These are phyloP conservation scores for Lathyrus aphaca DNA, from an alignment of 306 rosid genomes.

Conservation along the genomic window DNA sequence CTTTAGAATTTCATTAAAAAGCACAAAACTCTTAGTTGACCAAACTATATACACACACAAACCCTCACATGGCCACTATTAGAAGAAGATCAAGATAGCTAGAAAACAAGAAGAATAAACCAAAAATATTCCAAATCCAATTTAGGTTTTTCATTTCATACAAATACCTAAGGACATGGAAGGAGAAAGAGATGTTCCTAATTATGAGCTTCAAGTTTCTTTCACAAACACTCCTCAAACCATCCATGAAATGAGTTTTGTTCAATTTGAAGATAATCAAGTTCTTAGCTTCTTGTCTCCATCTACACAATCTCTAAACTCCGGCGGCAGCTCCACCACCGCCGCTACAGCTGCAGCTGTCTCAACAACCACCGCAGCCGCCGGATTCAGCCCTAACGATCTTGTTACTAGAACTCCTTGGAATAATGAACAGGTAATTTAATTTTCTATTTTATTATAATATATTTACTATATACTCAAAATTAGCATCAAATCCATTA, in stretches of 20 bases:
- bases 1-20: conserved; percentile 46
- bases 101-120: conserved; percentile 8
- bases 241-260: conserved; percentile 74
- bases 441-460: background rate
- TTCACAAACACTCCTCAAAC: conserved; percentile 60
- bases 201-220: conserved; percentile 68
- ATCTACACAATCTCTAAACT: conserved; percentile 38
- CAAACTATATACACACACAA: conserved; percentile 39
- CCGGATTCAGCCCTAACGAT: conserved; percentile 56
- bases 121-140: conserved; percentile 31
- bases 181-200: conserved; percentile 58
- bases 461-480: background rate
- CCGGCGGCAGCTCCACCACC: background rate
- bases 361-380: conserved; percentile 20
- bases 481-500: conserved; percentile 5
- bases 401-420: conserved; percentile 65
- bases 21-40: conserved; percentile 49
- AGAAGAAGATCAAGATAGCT: conserved; percentile 18
- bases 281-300: conserved; percentile 84
- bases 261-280: conserved; percentile 76
- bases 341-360: conserved; percentile 27
- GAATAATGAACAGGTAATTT: conserved; percentile 68
- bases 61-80: conserved; percentile 21
- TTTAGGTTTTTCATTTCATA: background rate
- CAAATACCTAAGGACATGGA: conserved; percentile 53